A percentile compares a stretch with the other conserved stretches of the same genome.
Evolutionary conservation across 805 yeast species (phyloP).

Genomic region (Wickerhamomyces kurtzmanii): DNA sequence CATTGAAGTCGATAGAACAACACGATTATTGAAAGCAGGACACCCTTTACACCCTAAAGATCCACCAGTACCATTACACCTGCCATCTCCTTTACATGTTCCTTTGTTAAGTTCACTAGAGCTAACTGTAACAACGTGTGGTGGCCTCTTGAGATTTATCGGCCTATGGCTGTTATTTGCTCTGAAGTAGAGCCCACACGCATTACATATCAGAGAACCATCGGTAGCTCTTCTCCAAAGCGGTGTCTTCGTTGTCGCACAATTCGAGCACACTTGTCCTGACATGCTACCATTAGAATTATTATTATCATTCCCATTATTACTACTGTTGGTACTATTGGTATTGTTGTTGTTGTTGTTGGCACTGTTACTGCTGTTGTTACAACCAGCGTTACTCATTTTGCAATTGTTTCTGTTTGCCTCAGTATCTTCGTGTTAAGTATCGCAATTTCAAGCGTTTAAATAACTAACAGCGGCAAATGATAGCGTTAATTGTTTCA

Average conservation of each 20-base stretch:
- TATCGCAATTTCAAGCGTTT: too few relatives aligned
- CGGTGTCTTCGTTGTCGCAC: conserved; percentile 85
- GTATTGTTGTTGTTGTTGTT: too few relatives aligned
- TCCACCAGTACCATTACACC: conserved; percentile 87
- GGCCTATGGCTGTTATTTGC: conserved; percentile 91
- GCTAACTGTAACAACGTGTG: conserved; percentile 84
- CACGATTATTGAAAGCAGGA: conserved; percentile 73
- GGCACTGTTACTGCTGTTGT: too few relatives aligned
- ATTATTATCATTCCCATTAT: too few relatives aligned
- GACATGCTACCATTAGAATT: too few relatives aligned
- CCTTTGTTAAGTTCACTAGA: conserved; percentile 13
- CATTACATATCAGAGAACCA: conserved; percentile 88
- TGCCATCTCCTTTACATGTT: conserved; percentile 27
- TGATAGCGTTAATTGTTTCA: too few relatives aligned
- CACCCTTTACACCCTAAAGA: conserved; percentile 72
- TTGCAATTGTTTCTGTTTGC: too few relatives aligned
- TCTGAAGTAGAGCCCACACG: conserved; percentile 86
- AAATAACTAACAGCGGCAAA: too few relatives aligned
- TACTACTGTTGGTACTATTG: too few relatives aligned
- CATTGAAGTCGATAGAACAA: conserved; percentile 22
- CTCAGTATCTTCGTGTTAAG: too few relatives aligned
- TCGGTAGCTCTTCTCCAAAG: conserved; percentile 87
- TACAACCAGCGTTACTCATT: too few relatives aligned
- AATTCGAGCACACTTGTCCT: conserved; percentile 56
- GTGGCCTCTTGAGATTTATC: conserved; percentile 57